These are phyloP conservation scores for Neurospora tetraspora DNA, from an alignment of 495 filamentous ascomycete genomes.

Conservation along the genomic window DNA sequence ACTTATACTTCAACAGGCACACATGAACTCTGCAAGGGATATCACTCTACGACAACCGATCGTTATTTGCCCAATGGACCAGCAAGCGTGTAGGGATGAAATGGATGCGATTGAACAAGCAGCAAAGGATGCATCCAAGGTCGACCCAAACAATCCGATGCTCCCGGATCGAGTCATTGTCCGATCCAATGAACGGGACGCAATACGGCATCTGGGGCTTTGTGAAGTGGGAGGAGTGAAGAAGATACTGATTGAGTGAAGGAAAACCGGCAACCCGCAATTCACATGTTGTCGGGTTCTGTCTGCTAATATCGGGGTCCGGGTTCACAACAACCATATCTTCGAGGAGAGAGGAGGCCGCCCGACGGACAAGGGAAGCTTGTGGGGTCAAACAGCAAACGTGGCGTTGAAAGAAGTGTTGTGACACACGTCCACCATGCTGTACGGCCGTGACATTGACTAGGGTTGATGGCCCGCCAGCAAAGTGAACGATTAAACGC, in stretches of 20 bases:
- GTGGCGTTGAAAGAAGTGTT: not conserved
- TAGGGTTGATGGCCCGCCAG: not conserved
- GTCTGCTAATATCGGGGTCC: too few relatives aligned
- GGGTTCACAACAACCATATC: not conserved
- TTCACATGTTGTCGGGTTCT: not conserved
- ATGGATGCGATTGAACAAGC: slow-evolving; percentile 96
- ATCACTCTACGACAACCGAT: slow-evolving; percentile 88
- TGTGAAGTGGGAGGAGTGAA: slow-evolving; percentile 78
- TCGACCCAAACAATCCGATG: slow-evolving; percentile 82
- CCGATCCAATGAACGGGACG: slow-evolving; percentile 62
- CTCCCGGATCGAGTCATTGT: slow-evolving; percentile 76
- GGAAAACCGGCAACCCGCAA: not conserved
- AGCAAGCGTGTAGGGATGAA: slow-evolving; percentile 92
- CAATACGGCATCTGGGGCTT: slow-evolving; percentile 67
- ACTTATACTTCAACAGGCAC: slow-evolving; percentile 50
- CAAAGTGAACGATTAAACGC: not conserved
- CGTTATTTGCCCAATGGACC: slow-evolving; percentile 90
- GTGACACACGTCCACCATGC: not conserved
- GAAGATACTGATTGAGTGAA: slow-evolving; percentile 85
- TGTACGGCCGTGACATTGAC: not conserved
- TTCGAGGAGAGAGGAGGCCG: not conserved
- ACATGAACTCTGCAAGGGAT: slow-evolving; percentile 82
- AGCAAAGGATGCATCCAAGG: slow-evolving; percentile 78
- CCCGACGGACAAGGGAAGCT: not conserved
- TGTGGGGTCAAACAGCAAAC: not conserved